Percentiles rank a stretch among this genome's conserved stretches.
These are phyloP conservation scores for Gossypium australe DNA, from an alignment of 345 rosid species.

Conservation along the genomic window DNA sequence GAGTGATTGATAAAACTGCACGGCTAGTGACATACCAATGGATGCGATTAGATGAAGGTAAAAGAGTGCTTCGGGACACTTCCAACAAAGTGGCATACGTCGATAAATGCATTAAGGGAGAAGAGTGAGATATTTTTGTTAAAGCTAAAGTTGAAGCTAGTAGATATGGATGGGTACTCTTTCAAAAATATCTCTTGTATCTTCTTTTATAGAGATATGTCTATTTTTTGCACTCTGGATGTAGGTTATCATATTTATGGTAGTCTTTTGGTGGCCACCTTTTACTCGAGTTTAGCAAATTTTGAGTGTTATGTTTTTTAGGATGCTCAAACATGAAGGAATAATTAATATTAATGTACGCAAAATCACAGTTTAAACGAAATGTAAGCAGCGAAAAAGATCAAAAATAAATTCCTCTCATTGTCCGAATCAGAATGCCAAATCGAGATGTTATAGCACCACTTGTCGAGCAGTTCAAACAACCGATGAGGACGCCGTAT, in stretches of 20 bases:
- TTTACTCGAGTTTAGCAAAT: neutral
- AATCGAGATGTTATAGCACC: too few relatives aligned
- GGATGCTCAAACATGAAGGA: too few relatives aligned
- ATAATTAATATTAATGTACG: too few relatives aligned
- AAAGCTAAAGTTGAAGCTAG: neutral
- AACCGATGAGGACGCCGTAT: too few relatives aligned
- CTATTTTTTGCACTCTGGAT: neutral
- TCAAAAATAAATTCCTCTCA: too few relatives aligned
- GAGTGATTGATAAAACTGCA: neutral
- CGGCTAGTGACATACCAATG: neutral
- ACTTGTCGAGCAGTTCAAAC: too few relatives aligned
- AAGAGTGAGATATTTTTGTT: neutral
- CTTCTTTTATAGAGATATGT: neutral
- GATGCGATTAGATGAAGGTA: neutral
- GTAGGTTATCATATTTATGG: neutral
- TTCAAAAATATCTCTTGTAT: neutral
- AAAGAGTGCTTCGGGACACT: neutral
- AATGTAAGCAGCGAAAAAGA: too few relatives aligned
- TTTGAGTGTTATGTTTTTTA: neutral
- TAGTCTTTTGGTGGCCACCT: neutral
- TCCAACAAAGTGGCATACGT: neutral
- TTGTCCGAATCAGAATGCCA: too few relatives aligned
- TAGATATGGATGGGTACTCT: neutral
- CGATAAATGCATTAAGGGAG: neutral
- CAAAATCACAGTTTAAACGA: too few relatives aligned